Evolutionary conservation across 2,329 filamentous ascomycete species (phyloP), one percentile per base, ranked within the genome.

Genomic region (Helminthosporium solani): DNA sequence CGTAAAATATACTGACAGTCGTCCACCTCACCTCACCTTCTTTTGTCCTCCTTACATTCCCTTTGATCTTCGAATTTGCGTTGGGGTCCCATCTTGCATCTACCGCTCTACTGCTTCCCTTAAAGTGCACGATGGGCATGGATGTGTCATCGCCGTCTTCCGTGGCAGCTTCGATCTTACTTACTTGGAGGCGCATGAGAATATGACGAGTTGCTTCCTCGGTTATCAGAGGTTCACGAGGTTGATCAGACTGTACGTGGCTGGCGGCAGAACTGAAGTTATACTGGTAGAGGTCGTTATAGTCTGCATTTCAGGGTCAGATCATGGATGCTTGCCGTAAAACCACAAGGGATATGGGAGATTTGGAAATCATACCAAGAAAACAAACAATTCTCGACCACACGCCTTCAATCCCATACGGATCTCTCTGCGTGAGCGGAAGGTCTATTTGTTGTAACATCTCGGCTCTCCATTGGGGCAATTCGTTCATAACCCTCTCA

Each of bases 11-110:
- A 1, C 82, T 86, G 42, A 82, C 81, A 0, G 82, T 85, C 2
- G 84, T 88, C 88, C 88, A 91, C 34, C 85, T 75, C 3, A 91
- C 82, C 52, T 90, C 86, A 9, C 86, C 86, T 52, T 88, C 78
- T 9, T 76, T 75, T 0, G 86, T 90, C 53, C 85, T 70, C 9
- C 84, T 75, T 1, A 87, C 86, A 1, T 71, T 72, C 83, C 84
- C 87, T 73, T 78, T 75, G 45, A 89, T 78, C 21, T 77, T 76
- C 1, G 83, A 86, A 56, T 85, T 84, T 16, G 83, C 83, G 60
- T 88, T 86, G 3, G 84, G 81, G 60, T 89, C 85, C 77, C 81
- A 84, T 8, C 74, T 74, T 19, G 81, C 78, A 57, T 88, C 83
- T 6, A 88, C 67, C 3, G 82, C 80, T 28, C 78, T 74, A 2